Percentiles rank a stretch among this genome's conserved stretches.
Conservation (phyloP, 2,329 filamentous ascomycete species). For the Aspergillus viridinutans region DNA sequence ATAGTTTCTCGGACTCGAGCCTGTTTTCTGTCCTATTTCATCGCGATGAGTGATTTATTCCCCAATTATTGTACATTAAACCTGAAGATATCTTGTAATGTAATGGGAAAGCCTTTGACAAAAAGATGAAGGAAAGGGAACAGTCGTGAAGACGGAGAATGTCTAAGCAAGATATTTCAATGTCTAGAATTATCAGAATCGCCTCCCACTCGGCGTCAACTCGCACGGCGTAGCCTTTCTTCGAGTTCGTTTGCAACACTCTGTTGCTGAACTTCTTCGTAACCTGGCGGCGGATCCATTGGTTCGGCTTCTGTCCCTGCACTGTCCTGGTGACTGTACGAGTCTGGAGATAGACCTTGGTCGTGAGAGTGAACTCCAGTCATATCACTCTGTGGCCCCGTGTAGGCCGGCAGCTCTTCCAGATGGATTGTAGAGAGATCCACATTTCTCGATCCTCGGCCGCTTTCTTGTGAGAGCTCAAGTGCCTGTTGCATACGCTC, state of each 20-base stretch:
- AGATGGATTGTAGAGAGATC: slow-evolving; percentile 65
- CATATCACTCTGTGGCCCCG: slow-evolving; percentile 50
- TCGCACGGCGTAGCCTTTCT: slow-evolving; percentile 43
- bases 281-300: slow-evolving; percentile 79
- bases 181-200: neutral
- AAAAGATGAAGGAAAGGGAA: neutral
- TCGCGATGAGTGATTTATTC: neutral
- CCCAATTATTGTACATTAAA: neutral
- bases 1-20: neutral
- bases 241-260: slow-evolving; percentile 72
- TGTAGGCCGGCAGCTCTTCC: slow-evolving; percentile 85
- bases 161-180: neutral
- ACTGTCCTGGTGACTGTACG: slow-evolving; percentile 18
- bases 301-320: slow-evolving; percentile 37
- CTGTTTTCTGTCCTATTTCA: neutral
- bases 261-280: slow-evolving; percentile 85
- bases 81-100: neutral
- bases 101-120: neutral
- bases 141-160: neutral
- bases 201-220: slow-evolving; percentile 12
- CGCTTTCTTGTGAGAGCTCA: slow-evolving; percentile 47
- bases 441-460: slow-evolving; percentile 44
- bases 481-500: slow-evolving; percentile 78
- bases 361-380: slow-evolving; percentile 2
- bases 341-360: slow-evolving; percentile 7